A percentile compares a stretch with the other conserved stretches of the same genome.
These are phyloP conservation scores for Crithidia thermophila DNA, from an alignment of 208 protist species.

Conservation along the genomic window DNA sequence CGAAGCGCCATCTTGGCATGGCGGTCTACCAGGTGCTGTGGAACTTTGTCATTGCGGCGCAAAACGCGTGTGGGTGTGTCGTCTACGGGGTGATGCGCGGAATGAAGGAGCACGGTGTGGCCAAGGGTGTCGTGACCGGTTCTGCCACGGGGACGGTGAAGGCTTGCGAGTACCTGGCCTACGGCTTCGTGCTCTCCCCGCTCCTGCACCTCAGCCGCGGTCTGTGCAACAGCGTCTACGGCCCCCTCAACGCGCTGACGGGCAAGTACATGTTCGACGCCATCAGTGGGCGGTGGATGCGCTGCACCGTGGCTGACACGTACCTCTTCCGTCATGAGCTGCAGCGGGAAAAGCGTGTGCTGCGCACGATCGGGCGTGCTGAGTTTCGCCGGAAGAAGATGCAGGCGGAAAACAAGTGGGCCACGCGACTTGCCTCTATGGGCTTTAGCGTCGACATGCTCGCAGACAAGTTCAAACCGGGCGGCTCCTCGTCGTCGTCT, in stretches of 20 bases:
- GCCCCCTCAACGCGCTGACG: slow-evolving; percentile 60
- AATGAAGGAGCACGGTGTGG: slow-evolving; percentile 23
- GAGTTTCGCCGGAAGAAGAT: slow-evolving; percentile 79
- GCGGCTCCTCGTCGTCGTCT: not conserved
- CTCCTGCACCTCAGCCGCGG: slow-evolving; percentile 65
- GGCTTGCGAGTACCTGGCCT: slow-evolving; percentile 51
- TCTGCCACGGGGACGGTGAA: slow-evolving; percentile 19
- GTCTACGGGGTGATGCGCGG: slow-evolving; percentile 49
- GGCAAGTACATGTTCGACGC: slow-evolving; percentile 78
- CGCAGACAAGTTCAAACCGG: slow-evolving; percentile 32
- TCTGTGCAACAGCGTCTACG: slow-evolving; percentile 66
- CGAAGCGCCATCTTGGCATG: slow-evolving; percentile 71
- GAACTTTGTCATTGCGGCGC: slow-evolving; percentile 57
- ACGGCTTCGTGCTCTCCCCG: slow-evolving; percentile 74
- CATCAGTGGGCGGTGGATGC: slow-evolving; percentile 71
- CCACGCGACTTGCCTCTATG: slow-evolving; percentile 59
- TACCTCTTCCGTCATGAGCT: slow-evolving; percentile 50
- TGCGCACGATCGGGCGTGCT: slow-evolving; percentile 72
- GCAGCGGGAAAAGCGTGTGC: slow-evolving; percentile 66
- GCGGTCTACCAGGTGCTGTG: slow-evolving; percentile 63
- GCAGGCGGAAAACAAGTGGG: slow-evolving; percentile 61
- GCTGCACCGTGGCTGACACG: slow-evolving; percentile 49
- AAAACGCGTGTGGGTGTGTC: slow-evolving; percentile 66
- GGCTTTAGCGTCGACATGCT: slow-evolving; percentile 79
- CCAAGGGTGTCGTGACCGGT: slow-evolving; percentile 25